Evolutionary conservation across 305 asterid genomes (phyloP).

Genomic region (Ilex paraguariensis): DNA sequence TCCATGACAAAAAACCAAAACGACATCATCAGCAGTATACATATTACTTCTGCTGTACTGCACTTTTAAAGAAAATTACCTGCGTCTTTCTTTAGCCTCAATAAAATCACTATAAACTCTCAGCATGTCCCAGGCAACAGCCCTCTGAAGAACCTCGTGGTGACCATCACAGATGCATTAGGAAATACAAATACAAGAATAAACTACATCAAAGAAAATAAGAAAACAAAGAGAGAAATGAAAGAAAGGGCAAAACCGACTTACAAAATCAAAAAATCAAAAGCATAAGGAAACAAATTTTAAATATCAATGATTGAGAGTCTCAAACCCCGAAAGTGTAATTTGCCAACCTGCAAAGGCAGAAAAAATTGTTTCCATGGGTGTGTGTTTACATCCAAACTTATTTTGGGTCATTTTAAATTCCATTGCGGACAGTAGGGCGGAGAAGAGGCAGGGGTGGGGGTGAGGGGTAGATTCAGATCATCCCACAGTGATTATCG

Average conservation of each 20-base stretch:
- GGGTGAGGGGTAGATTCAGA: too few species aligned
- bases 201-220: neutral
- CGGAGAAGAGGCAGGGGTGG: too few species aligned
- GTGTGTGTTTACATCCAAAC: too few species aligned
- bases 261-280: neutral
- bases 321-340: too few species aligned
- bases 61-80: conserved; percentile 34
- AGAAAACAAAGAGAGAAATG: neutral
- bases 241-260: neutral
- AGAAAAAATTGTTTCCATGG: too few species aligned
- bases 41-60: neutral
- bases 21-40: too few species aligned
- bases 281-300: too few species aligned
- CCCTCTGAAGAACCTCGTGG: conserved; percentile 54
- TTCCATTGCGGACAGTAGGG: too few species aligned
- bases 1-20: neutral
- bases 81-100: conserved; percentile 83
- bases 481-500: too few species aligned
- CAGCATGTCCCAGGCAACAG: conserved; percentile 23
- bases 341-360: too few species aligned
- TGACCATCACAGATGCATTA: neutral
- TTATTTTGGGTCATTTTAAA: too few species aligned
- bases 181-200: neutral
- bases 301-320: neutral
- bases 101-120: conserved; percentile 54